Percentiles rank a stretch among this genome's conserved stretches.
Evolutionary conservation across 176 grass and related monocot genomes (phyloP).

Genomic region (Triticum dicoccoides): DNA sequence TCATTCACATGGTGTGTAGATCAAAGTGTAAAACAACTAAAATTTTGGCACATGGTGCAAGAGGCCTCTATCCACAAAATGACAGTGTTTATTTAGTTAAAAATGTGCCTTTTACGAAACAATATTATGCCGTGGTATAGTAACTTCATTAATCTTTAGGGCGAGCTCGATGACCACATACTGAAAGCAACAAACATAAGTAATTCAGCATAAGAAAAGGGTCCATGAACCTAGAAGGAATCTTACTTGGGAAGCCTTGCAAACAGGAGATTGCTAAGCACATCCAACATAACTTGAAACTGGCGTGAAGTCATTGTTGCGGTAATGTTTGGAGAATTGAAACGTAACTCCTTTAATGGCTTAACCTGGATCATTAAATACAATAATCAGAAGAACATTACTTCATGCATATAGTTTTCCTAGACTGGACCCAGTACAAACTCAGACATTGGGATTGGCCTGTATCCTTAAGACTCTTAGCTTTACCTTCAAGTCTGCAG

Average conservation of each 20-base stretch:
- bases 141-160: background rate
- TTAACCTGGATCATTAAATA: slow-evolving; percentile 65
- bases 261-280: slow-evolving; percentile 92
- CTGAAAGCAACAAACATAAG: slow-evolving; percentile 7
- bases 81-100: slow-evolving; percentile 14
- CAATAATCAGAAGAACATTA: slow-evolving; percentile 23
- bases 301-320: slow-evolving; percentile 99
- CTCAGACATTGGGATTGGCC: background rate
- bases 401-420: slow-evolving; percentile 21
- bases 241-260: slow-evolving; percentile 90
- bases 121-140: background rate
- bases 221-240: slow-evolving; percentile 27
- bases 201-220: background rate
- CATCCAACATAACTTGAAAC: slow-evolving; percentile 99
- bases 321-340: slow-evolving; percentile 95
- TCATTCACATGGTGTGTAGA: background rate
- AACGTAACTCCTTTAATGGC: slow-evolving; percentile 83
- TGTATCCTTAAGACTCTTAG: slow-evolving; percentile 11
- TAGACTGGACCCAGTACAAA: slow-evolving; percentile 16
- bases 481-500: slow-evolving; percentile 88
- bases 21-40: background rate
- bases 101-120: background rate
- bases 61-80: slow-evolving; percentile 2
- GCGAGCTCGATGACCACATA: slow-evolving; percentile 3
- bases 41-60: background rate